A percentile compares a stretch with the other conserved stretches of the same genome.
These are phyloP conservation scores for Calonectria pseudoturangicola DNA, from an alignment of 2,329 filamentous ascomycete species.

Conservation along the genomic window DNA sequence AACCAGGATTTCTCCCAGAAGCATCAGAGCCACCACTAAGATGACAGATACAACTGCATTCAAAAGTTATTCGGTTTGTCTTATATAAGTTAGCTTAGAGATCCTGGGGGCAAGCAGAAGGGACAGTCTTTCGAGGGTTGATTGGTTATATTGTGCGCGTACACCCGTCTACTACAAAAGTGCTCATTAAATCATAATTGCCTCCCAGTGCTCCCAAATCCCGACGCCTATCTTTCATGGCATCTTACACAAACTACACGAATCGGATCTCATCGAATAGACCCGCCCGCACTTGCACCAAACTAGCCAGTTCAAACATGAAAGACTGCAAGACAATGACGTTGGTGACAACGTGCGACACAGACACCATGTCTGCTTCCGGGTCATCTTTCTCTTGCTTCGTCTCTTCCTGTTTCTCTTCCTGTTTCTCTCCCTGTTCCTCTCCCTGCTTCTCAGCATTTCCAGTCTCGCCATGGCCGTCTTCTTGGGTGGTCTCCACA, in stretches of 20 bases:
- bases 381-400: conserved; percentile 47
- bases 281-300: conserved; percentile 84
- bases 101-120: no score
- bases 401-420: conserved; percentile 40
- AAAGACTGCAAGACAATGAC: conserved; percentile 88
- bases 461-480: background rate
- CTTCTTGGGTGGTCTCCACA: background rate
- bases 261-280: conserved; percentile 86
- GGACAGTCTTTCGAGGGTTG: no score
- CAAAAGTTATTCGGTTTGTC: no score
- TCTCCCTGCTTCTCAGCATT: conserved; percentile 2
- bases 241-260: conserved; percentile 51
- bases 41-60: no score
- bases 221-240: conserved; percentile 17
- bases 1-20: no score
- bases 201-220: conserved; percentile 28
- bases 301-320: conserved; percentile 83
- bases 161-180: conserved; percentile 45
- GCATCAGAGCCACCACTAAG: no score
- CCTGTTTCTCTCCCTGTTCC: background rate
- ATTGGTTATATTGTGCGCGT: no score
- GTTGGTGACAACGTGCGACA: conserved; percentile 88
- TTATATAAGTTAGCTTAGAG: no score
- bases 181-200: conserved; percentile 52
- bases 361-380: conserved; percentile 71